Percentiles rank a stretch among this genome's conserved stretches.
Conservation (phyloP, 768 basidiomycete species). For the Coprinellus micaceus region DNA sequence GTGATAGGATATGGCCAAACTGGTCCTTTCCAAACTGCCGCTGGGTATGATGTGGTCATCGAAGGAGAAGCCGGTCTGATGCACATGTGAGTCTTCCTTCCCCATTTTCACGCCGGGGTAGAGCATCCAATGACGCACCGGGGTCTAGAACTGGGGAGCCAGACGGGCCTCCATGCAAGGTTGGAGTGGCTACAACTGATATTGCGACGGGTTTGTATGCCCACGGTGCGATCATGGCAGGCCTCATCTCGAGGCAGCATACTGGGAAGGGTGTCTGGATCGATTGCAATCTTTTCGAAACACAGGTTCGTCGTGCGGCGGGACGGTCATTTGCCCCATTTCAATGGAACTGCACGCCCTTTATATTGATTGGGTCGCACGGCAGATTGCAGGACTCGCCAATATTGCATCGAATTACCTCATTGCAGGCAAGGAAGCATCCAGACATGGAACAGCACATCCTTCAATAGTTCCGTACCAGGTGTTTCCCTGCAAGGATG, state of each 20-base stretch:
- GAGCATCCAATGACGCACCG: not conserved
- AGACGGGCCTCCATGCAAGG: constrained; percentile 83
- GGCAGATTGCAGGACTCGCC: constrained; percentile 81
- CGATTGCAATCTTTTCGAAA: constrained; percentile 90
- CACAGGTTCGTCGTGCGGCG: constrained; percentile 53
- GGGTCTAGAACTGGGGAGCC: constrained; percentile 79
- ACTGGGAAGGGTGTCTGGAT: constrained; percentile 90
- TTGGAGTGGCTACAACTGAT: constrained; percentile 94
- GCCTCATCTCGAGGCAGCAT: constrained; percentile 71
- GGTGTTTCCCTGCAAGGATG: constrained; percentile 82
- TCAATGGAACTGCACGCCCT: too few relatives aligned
- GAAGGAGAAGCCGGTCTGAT: constrained; percentile 92
- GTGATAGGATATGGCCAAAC: constrained; percentile 58
- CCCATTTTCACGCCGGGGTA: constrained; percentile 5
- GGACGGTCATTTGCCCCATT: not conserved
- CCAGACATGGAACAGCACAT: constrained; percentile 88
- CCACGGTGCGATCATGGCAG: constrained; percentile 91
- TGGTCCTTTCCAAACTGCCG: constrained; percentile 77
- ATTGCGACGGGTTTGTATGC: constrained; percentile 86
- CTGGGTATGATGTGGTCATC: constrained; percentile 86
- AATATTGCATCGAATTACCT: constrained; percentile 95
- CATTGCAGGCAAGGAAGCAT: constrained; percentile 77
- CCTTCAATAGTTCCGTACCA: constrained; percentile 94
- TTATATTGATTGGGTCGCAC: too few relatives aligned
- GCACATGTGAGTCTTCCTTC: constrained; percentile 66